Conservation (phyloP, 768 basidiomycete species). For the Hypholoma sublateritium region DNA sequence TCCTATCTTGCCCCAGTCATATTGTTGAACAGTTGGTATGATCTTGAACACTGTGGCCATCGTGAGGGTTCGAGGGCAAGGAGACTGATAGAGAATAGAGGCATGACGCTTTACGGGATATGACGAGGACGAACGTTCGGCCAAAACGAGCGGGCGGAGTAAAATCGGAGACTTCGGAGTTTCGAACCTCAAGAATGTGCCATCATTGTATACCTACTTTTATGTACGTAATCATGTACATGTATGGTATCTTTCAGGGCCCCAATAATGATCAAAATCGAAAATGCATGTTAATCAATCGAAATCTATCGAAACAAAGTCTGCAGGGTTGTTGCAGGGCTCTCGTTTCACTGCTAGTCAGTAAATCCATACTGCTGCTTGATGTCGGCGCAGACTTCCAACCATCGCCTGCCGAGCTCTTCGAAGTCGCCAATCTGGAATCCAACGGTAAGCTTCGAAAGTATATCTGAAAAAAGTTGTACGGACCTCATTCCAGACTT, state of each 20-base stretch:
- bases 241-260: no score
- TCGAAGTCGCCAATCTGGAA: slow-evolving; percentile 43
- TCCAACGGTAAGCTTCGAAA: neutral
- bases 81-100: neutral
- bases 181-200: neutral
- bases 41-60: neutral
- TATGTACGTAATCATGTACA: no score
- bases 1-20: slow-evolving; percentile 45
- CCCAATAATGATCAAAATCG: no score
- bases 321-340: neutral
- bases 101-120: no score
- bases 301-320: neutral
- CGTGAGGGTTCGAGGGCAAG: neutral
- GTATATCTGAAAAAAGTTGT: neutral
- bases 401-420: slow-evolving; percentile 35
- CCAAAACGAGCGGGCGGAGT: neutral
- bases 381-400: slow-evolving; percentile 34
- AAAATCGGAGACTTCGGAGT: neutral
- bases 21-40: neutral
- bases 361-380: slow-evolving; percentile 20
- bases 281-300: neutral
- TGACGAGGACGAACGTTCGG: neutral
- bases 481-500: slow-evolving; percentile 47
- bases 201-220: no score
- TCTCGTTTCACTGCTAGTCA: neutral